Base-by-base conservation (phyloP, 2,329 filamentous ascomycete species). In the Neonectria coccinea region DNA sequence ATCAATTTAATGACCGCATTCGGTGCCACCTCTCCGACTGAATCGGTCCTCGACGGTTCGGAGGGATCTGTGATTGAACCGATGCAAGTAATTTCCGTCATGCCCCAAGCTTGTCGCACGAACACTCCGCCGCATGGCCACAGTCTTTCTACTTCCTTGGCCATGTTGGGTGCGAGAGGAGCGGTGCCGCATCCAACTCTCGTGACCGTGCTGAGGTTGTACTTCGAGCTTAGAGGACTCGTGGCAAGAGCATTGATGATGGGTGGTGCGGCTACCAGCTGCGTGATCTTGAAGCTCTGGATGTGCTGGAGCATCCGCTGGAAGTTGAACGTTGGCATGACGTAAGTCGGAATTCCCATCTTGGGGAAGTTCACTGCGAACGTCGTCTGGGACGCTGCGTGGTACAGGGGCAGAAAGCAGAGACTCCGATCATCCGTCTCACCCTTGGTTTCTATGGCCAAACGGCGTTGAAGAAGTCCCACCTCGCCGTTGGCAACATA, bases 11-110 rank as follows among this genome's bases (percentile, higher is more conserved):
- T 91, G 66, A 88, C 84, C 1, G 52, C 67, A 5, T 74, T 72
- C 0, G 72, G 72, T 1, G 72, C 86, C 88, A 70, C 22, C 44
- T 70, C 73, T 9, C 73, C 73, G 0, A 74, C 71, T 1, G 70
- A 52, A 5, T 62, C 56, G 14, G 31, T 52, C 7, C 18, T 31
- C 8, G 0, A 31, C 39, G 39, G 72, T 94, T 95, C 27, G n/a
- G 18, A 20, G n/a, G 92, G 84, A 65, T 91, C 83, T 85, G 88
- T 93, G 3, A 83, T 84, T 20, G 92, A 84, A 14, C 86, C 82
- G 0, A 90, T 88, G 75, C 92, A 95, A 0, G 92, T 96, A 2
- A 86, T 79, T 75, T 96, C 93, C 1, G 93, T 96, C 93, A 97
- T 95, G 4, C 93, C 93, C 91, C 92, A 97, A 2, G 91, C 93